Evolutionary conservation across 352 stramenopile species (phyloP), one percentile per base, ranked within the genome.

Genomic region (Blastocystis sp.): DNA sequence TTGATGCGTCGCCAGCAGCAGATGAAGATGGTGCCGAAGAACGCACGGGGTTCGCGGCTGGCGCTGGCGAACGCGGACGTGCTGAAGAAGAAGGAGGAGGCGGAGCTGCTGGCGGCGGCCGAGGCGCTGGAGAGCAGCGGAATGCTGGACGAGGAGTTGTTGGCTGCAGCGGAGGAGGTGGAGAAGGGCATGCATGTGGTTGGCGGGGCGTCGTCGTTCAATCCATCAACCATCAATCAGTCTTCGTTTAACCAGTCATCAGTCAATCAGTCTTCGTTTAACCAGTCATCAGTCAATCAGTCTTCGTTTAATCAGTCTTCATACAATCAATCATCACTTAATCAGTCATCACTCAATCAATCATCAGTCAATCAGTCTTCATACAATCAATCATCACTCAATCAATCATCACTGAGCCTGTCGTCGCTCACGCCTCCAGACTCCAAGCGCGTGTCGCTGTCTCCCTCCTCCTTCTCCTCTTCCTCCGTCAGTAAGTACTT

Each of bases 1-100:
- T 54, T 84, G 60, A 14, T 84, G 38, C 52, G 74, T 11, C 38
- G 61, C 17, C 54, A 45, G 40, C 74, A 84, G 74, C 57, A 84
- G 42, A 34, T 52, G 28, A 57, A 57, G 48, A 57, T 57, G 48
- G 14, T 57, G 6, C 48, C 48, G 48, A 57, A 57, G 48, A 57
- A 57, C 48, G 48, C 48, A 0, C 48, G 48, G 0, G 48, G 48
- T 0, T 57, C 48, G 48, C 48, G 48, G 14, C 48, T 57, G 48
- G 48, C 48, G 48, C 48, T 57, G 48, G 48, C 48, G 48, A 57
- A 57, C 48, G 6, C 6, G 48, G 48, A 57, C 6, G 6, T 57
- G 48, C 6, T 57, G 48, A 57, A 57, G 48, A 57, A 57, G 48
- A 14, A 57, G 48, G 48, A 57, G 48, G 48, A 57, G 48, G 48